Conservation (phyloP, 2,329 filamentous ascomycete genomes). For the Penicillium griseofulvum region DNA sequence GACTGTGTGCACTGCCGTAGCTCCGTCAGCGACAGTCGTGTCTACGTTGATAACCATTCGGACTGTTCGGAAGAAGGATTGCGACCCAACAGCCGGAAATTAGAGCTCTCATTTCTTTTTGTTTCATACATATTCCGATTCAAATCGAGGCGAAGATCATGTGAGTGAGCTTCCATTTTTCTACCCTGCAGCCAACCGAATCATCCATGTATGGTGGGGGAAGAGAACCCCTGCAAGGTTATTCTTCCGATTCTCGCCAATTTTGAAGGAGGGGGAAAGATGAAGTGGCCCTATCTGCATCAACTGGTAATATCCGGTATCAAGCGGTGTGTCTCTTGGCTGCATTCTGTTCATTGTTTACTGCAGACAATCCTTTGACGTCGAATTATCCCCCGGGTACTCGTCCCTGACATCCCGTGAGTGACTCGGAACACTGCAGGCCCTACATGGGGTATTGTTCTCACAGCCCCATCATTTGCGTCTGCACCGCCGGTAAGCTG, state of each 20-base stretch:
- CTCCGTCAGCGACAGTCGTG: conserved; percentile 24
- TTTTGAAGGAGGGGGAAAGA: conserved; percentile 2
- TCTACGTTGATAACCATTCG: conserved; percentile 33
- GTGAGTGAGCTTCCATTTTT: conserved; percentile 14
- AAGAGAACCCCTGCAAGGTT: not conserved
- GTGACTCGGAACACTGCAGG: not conserved
- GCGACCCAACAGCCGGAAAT: conserved; percentile 7
- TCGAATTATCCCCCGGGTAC: not conserved
- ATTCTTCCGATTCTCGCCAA: conserved; percentile 8
- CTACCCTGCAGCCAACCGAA: conserved; percentile 15
- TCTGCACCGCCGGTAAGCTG: conserved; percentile 24
- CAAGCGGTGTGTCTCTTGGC: conserved; percentile 26
- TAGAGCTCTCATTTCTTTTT: not conserved
- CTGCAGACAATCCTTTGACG: conserved; percentile 7
- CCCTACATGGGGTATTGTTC: conserved; percentile 10
- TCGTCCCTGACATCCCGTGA: conserved; percentile 5
- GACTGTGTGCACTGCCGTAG: conserved; percentile 9
- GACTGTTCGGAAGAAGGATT: conserved; percentile 30
- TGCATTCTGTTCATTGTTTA: conserved; percentile 12
- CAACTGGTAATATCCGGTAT: conserved; percentile 3
- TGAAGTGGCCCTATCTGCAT: conserved; percentile 7
- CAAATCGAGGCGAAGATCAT: conserved; percentile 12
- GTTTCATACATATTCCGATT: conserved; percentile 4
- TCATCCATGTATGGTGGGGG: conserved; percentile 15
- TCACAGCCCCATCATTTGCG: conserved; percentile 13